A percentile compares a stretch with the other conserved stretches of the same genome.
These are phyloP conservation scores for Lodderomyces parapsilosis DNA, from an alignment of 1,139 yeast genomes.

Conservation along the genomic window DNA sequence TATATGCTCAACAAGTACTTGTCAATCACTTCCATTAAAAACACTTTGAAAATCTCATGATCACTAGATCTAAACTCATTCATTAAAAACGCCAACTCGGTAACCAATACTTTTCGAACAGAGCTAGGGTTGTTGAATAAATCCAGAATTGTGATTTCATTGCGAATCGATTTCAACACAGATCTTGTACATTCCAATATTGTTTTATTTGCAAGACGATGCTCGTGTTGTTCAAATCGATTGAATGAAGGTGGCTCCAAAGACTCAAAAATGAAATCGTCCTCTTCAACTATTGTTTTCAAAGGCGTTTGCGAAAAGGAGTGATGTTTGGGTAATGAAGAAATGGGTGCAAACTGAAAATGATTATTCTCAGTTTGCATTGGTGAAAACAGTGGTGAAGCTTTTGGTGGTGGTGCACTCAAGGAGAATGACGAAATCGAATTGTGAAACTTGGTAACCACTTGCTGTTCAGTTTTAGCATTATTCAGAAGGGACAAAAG, in stretches of 20 bases:
- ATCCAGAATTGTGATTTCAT: constrained; percentile 14
- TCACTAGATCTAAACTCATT: constrained; percentile 10
- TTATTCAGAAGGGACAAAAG: not conserved
- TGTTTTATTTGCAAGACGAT: not conserved
- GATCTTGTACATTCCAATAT: constrained; percentile 3
- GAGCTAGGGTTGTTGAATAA: constrained; percentile 15
- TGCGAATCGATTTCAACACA: constrained; percentile 5
- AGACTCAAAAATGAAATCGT: constrained; percentile 10
- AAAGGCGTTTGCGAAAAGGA: constrained; percentile 6
- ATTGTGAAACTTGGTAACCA: not conserved
- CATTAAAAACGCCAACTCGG: constrained; percentile 14
- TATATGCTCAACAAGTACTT: constrained; percentile 13
- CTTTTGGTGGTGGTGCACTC: constrained; percentile 9
- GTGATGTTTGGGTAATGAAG: not conserved
- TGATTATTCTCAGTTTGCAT: not conserved
- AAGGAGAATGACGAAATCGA: constrained; percentile 15
- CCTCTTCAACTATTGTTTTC: constrained; percentile 14
- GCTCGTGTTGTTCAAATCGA: constrained; percentile 6
- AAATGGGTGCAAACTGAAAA: constrained; percentile 1
- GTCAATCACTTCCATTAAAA: constrained; percentile 19
- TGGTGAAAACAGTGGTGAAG: constrained; percentile 6
- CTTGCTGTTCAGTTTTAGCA: not conserved
- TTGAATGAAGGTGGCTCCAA: constrained; percentile 8
- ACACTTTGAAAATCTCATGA: constrained; percentile 12
- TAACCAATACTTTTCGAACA: constrained; percentile 11